A percentile compares a stretch with the other conserved stretches of the same genome.
Evolutionary conservation across 2,329 filamentous ascomycete species (phyloP).

Genomic region (Keithomyces neogunnii): DNA sequence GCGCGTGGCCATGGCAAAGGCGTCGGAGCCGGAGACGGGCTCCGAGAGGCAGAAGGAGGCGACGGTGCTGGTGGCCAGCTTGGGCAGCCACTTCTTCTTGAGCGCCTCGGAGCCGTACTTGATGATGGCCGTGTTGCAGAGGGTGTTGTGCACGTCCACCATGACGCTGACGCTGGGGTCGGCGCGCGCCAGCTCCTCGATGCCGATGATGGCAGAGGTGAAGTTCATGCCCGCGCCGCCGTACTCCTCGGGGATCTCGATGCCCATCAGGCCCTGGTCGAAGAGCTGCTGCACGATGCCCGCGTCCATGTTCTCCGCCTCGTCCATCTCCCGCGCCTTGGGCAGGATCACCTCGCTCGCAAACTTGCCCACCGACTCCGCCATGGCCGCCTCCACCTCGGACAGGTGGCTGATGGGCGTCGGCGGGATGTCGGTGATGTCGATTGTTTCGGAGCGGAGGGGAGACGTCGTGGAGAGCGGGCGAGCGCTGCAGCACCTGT

Average conservation of each 20-base stretch:
- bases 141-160: conserved; percentile 95
- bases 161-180: conserved; percentile 93
- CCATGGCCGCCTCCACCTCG: conserved; percentile 83
- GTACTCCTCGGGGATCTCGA: conserved; percentile 96
- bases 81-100: conserved; percentile 84
- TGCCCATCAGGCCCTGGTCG: conserved; percentile 93
- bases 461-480: conserved; percentile 52
- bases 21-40: conserved; percentile 87
- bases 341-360: conserved; percentile 82
- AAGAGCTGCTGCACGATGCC: conserved; percentile 84
- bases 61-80: conserved; percentile 80
- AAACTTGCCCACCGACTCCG: conserved; percentile 84
- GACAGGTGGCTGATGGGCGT: conserved; percentile 91
- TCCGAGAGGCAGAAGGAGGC: conserved; percentile 90
- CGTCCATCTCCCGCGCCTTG: conserved; percentile 94
- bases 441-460: conserved; percentile 36
- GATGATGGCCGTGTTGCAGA: conserved; percentile 88
- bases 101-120: conserved; percentile 71
- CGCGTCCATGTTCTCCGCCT: conserved; percentile 89
- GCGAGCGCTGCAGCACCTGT: conserved; percentile 24
- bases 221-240: conserved; percentile 99
- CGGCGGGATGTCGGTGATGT: conserved; percentile 72
- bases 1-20: conserved; percentile 89
- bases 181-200: conserved; percentile 89
- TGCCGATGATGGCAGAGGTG: conserved; percentile 88